Evolutionary conservation across 169 alveolate genomes (phyloP), one percentile per base, ranked within the genome.

Genomic region (Plasmodium malariae): DNA sequence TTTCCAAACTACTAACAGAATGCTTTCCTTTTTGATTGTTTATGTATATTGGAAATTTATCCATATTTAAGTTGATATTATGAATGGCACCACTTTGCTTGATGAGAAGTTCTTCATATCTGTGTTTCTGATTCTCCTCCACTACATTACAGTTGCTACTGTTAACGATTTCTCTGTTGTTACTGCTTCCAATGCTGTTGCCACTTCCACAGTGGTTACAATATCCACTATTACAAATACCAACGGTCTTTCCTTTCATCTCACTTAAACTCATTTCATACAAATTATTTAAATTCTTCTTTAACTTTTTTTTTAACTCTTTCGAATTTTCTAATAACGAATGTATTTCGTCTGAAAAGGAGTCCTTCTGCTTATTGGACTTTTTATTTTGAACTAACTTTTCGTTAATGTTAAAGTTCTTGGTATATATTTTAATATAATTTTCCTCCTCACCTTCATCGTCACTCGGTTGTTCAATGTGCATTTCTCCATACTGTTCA

Each of bases 321-420:
- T 49, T 72, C 19, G 51, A 72, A 28, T 71, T 71, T 34, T 71
- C 68, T n/a, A 71, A 49, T n/a, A 68, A 49, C 14, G 68, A 71
- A 30, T 71, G 14, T 11, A 48, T 55, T 71, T 45, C 65, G n/a
- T 48, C 28, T 19, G 67, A 72, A 19, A 6, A 72, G 32, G 69
- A 34, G 21, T 68, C 78, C 78, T 68, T 68, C 60, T 68, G 1
- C 37, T 26, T 68, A n/a, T 14, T 30, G 60, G 45, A 40, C 26
- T 68, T 68, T 40, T 24, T 51, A 19, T 72, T 12, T 37, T 49
- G 48, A 21, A 17, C 51, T 11, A 69, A n/a, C 28, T 28, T 72
- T n/a, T n/a, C n/a, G 67, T n/a, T 30, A 36, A 49, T 28, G 26
- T 32, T 72, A 36, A 48, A 72, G 21, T 72, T 72, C 28, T 72